phyloP scores from a whole-genome alignment of 2,329 filamentous ascomycete species.

The Curvularia sp. region DNA sequence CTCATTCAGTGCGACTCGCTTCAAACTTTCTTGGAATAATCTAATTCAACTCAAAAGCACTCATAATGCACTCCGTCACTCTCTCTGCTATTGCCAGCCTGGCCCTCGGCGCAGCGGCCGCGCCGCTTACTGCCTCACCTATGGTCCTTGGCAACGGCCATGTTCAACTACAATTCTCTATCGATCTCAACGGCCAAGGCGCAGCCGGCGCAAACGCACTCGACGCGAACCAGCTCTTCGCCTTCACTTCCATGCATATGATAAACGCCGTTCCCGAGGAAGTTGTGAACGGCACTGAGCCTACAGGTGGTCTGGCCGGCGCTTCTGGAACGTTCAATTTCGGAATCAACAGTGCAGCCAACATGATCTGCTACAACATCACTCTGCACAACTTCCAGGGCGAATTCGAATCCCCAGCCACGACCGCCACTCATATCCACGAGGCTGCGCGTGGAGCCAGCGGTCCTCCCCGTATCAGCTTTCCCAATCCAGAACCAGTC shows the following conservation, averaged over 20 bases:
- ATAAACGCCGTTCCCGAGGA: conserved; percentile 58
- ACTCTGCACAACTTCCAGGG: conserved; percentile 59
- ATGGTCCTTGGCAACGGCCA: conserved; percentile 22
- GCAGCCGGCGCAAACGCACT: conserved; percentile 10
- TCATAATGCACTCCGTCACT: conserved; percentile 31
- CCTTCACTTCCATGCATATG: conserved; percentile 60
- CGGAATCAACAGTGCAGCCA: conserved; percentile 58
- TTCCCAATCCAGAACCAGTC: conserved; percentile 34
- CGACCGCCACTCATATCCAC: conserved; percentile 64
- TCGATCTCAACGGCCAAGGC: conserved; percentile 26
- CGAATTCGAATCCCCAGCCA: conserved; percentile 60
- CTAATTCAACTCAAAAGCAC: neutral
- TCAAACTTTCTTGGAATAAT: neutral
- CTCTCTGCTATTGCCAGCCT: conserved; percentile 19
- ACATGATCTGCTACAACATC: conserved; percentile 60
- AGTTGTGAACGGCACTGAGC: conserved; percentile 57
- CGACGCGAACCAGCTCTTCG: conserved; percentile 31
- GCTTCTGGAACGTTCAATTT: conserved; percentile 59
- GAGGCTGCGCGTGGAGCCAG: conserved; percentile 55
- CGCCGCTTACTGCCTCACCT: conserved; percentile 15
- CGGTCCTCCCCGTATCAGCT: conserved; percentile 58
- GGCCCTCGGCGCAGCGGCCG: conserved; percentile 21
- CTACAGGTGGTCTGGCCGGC: conserved; percentile 54
- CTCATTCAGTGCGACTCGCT: conserved; percentile 8
- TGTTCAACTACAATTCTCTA: conserved; percentile 25